Base-by-base conservation (phyloP, 306 rosid species). In the Ormosia semicastrata region DNA sequence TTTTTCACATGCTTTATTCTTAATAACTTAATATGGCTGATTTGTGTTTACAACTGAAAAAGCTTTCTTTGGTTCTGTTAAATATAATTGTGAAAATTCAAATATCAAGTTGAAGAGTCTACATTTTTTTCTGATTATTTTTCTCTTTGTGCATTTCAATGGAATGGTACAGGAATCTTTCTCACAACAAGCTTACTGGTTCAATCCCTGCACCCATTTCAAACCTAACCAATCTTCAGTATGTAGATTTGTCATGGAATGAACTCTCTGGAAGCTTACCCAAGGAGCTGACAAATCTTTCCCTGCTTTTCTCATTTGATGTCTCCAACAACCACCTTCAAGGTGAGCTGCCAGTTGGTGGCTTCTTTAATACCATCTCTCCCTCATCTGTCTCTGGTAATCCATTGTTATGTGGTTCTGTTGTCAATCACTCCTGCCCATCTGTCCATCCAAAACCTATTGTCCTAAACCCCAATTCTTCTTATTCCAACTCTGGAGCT, bases 321-420 rank as follows among this genome's bases (percentile, higher is more conserved):
- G 91, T 93, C 68, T 93, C 98, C 60, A 82, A 90, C 84, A 95
- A 95, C 82, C 89, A 84, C 74, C 90, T 95, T 72, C 84, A 89
- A 77, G 99, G 99, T 66, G 98, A 95, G 73, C 81, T 95, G 9
- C 99, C 99, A n/a, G 87, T 84, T 7, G 98, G 98, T 40, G 99
- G 99, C 33, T 92, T 93, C 91, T 95, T 95, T 91, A 90, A 92
- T 80, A 85, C 85, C 2, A 90, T 95, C 71, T 66, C 98, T 77
- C 90, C 91, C 8, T 89, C 94, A 57, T 90, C 91, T 43, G 79
- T 95, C 47, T 80, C 78, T 8, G 91, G 90, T 58, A 95, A 95
- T 72, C 93, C 99, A 2, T 92, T 89, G 24, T 85, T 95, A 14
- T 95, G 99, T 77, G 97, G 98, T 57, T 92, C 99, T 79, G 80